These are phyloP conservation scores for Isabelozyma gotoi DNA, from an alignment of 805 yeast genomes.

Conservation along the genomic window DNA sequence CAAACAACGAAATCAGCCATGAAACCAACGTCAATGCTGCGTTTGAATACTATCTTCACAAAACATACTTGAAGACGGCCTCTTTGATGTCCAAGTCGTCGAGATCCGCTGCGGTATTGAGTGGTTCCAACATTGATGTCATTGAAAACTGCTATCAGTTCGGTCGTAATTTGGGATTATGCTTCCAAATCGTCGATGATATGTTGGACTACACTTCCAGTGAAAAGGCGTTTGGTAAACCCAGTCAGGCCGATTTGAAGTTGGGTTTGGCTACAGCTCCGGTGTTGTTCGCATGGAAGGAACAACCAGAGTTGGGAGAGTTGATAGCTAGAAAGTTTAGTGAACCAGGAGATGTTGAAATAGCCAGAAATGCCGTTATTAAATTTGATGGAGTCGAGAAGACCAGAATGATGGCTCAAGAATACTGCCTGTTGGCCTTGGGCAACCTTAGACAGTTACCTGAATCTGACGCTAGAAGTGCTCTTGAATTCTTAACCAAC, in stretches of 20 bases:
- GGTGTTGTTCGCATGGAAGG: conserved; percentile 89
- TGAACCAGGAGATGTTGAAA: conserved; percentile 78
- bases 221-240: conserved; percentile 84
- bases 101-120: conserved; percentile 87
- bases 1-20: conserved; percentile 49
- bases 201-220: conserved; percentile 93
- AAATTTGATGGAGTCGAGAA: conserved; percentile 71
- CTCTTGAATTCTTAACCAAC: conserved; percentile 80
- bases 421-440: conserved; percentile 76
- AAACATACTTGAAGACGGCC: conserved; percentile 94
- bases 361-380: conserved; percentile 73
- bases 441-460: conserved; percentile 73
- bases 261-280: conserved; percentile 98
- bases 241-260: conserved; percentile 92
- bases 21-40: conserved; percentile 76
- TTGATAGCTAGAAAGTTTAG: conserved; percentile 81
- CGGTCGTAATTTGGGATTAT: conserved; percentile 90
- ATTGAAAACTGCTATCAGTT: conserved; percentile 86
- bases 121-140: conserved; percentile 75
- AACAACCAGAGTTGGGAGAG: conserved; percentile 79
- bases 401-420: conserved; percentile 74
- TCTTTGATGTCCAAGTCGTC: conserved; percentile 91
- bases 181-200: conserved; percentile 96
- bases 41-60: conserved; percentile 91
- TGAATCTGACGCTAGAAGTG: conserved; percentile 85